phyloP scores from a whole-genome alignment of 73 alveolate genomes.

The Blepharisma japonicum region DNA sequence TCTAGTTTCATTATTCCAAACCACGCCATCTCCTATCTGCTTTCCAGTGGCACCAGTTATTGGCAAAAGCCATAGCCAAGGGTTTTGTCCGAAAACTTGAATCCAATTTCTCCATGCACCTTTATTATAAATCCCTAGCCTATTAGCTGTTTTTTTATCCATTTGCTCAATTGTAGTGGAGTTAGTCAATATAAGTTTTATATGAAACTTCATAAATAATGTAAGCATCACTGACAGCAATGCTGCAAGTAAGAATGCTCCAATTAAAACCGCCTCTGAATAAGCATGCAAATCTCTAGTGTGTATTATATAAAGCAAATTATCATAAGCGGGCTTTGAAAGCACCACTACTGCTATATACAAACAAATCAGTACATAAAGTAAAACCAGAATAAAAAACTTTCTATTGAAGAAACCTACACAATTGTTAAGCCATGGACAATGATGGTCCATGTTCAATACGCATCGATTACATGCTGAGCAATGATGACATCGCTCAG shows the following conservation, averaged over 20 bases:
- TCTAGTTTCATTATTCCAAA: constrained; percentile 30
- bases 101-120: constrained; percentile 30
- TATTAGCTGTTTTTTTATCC: constrained; percentile 32
- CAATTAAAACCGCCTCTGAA: not conserved
- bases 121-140: constrained; percentile 29
- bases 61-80: constrained; percentile 39
- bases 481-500: constrained; percentile 97
- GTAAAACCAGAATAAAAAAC: constrained; percentile 76
- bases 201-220: constrained; percentile 45
- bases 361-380: constrained; percentile 64
- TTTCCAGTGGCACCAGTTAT: constrained; percentile 37
- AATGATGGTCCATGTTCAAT: constrained; percentile 96
- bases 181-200: constrained; percentile 38
- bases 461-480: constrained; percentile 96
- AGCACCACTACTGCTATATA: constrained; percentile 45
- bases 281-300: not conserved
- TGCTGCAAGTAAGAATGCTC: not conserved
- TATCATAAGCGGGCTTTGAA: not conserved
- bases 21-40: constrained; percentile 45
- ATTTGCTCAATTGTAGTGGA: constrained; percentile 53
- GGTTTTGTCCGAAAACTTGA: constrained; percentile 41
- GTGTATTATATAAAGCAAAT: not conserved
- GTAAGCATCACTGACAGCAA: constrained; percentile 21
- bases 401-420: constrained; percentile 93
- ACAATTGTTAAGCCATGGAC: constrained; percentile 96